Evolutionary conservation across 2,329 filamentous ascomycete species (phyloP).

Genomic region (Sporothrix brunneoviolacea): DNA sequence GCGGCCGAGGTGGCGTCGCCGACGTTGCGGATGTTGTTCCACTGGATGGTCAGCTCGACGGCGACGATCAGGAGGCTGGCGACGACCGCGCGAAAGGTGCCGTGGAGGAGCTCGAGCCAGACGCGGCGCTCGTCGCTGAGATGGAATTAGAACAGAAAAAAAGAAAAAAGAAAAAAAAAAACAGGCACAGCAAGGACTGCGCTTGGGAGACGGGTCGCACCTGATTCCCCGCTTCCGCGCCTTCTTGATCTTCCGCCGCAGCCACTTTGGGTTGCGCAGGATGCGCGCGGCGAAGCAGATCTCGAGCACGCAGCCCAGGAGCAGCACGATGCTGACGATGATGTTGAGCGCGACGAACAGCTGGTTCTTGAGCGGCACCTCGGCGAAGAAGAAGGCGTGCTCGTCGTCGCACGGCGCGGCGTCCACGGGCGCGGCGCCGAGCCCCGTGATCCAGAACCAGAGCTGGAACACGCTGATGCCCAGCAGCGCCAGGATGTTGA

Average conservation of each 20-base stretch:
- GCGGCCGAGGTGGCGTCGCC: conserved; percentile 20
- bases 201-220: neutral
- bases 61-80: neutral
- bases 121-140: conserved; percentile 5
- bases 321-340: conserved; percentile 15
- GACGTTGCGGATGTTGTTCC: conserved; percentile 22
- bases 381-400: conserved; percentile 19
- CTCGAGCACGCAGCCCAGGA: conserved; percentile 13
- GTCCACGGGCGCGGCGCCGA: neutral
- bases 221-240: conserved; percentile 4
- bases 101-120: conserved; percentile 1
- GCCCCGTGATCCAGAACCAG: conserved; percentile 18
- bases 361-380: conserved; percentile 10
- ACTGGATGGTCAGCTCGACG: conserved; percentile 20
- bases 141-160: neutral
- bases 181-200: neutral
- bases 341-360: conserved; percentile 17
- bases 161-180: neutral
- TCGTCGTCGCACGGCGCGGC: neutral
- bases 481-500: conserved; percentile 10
- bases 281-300: conserved; percentile 1
- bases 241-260: conserved; percentile 9
- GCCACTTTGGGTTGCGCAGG: conserved; percentile 4
- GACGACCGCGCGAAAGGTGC: neutral
- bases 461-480: conserved; percentile 16